Conservation (phyloP, 1,284 basidiomycete genomes). For the Schizophyllum commune region DNA sequence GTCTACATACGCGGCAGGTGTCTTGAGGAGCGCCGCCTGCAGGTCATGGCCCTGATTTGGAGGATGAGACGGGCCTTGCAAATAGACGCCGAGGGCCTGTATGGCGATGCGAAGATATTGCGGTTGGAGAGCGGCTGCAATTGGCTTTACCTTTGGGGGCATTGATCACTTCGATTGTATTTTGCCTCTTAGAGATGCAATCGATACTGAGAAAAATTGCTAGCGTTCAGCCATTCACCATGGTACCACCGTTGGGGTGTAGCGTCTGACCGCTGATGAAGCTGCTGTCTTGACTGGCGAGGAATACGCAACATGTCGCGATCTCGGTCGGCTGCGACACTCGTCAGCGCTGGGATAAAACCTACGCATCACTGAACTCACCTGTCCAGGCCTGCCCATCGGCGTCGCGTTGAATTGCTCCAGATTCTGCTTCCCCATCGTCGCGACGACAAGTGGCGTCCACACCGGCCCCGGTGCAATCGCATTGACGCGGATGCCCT, state of each 20-base stretch:
- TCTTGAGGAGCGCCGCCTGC: too few relatives aligned
- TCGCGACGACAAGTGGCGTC: slow-evolving; percentile 47
- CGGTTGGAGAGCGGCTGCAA: too few relatives aligned
- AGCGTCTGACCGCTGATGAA: slow-evolving; percentile 27
- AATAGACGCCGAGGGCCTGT: too few relatives aligned
- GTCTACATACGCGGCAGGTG: too few relatives aligned
- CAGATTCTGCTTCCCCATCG: slow-evolving; percentile 39
- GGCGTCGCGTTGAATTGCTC: slow-evolving; percentile 26
- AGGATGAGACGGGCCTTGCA: too few relatives aligned
- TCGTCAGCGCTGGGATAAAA: slow-evolving; percentile 42
- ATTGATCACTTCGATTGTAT: too few relatives aligned
- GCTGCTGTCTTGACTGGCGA: slow-evolving; percentile 34
- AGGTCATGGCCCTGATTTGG: too few relatives aligned
- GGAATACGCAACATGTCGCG: slow-evolving; percentile 41
- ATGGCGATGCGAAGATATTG: too few relatives aligned
- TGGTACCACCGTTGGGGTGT: slow-evolving; percentile 23
- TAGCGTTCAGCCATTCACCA: not conserved
- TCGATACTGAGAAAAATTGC: too few relatives aligned
- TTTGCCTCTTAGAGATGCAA: too few relatives aligned
- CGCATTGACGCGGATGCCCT: slow-evolving; percentile 50
- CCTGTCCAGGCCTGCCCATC: slow-evolving; percentile 1
- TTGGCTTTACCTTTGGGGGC: too few relatives aligned
- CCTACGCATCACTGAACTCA: not conserved
- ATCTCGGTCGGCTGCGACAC: slow-evolving; percentile 43
- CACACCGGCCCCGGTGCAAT: slow-evolving; percentile 48